Percentiles rank a stretch among this genome's conserved stretches.
phyloP scores from a whole-genome alignment of 2,329 filamentous ascomycete genomes.

The Stachybotrys elegans region DNA sequence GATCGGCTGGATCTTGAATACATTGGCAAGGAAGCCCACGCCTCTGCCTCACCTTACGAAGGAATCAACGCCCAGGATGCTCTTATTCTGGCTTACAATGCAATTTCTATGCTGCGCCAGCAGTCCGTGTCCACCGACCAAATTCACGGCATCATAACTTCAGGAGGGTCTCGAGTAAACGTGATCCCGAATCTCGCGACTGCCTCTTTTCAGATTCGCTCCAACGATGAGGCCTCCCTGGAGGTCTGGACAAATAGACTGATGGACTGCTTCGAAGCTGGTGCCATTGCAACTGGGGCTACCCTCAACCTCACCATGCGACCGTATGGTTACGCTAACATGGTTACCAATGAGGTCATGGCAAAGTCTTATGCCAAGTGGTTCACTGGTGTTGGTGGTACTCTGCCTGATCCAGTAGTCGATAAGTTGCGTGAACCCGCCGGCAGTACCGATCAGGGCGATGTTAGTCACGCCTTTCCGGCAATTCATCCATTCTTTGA shows the following conservation, averaged over 20 bases:
- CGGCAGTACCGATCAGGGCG: constrained; percentile 23
- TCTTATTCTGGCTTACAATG: constrained; percentile 27
- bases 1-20: constrained; percentile 1
- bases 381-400: constrained; percentile 16
- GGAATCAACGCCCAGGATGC: constrained; percentile 34
- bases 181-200: constrained; percentile 41
- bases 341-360: constrained; percentile 22
- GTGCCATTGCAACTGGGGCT: constrained; percentile 22
- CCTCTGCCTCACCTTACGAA: constrained; percentile 29
- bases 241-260: constrained; percentile 16
- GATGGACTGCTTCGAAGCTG: constrained; percentile 20
- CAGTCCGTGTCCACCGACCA: constrained; percentile 30
- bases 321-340: constrained; percentile 23
- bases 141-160: constrained; percentile 30
- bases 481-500: constrained; percentile 18
- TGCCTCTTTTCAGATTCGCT: constrained; percentile 54
- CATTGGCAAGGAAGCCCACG: constrained; percentile 24
- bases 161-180: constrained; percentile 23
- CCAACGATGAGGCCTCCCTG: constrained; percentile 27
- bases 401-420: constrained; percentile 15
- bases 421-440: constrained; percentile 18
- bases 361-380: constrained; percentile 16
- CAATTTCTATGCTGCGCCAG: constrained; percentile 31
- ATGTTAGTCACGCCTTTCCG: constrained; percentile 22
- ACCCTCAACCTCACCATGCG: constrained; percentile 29